phyloP scores from a whole-genome alignment of 441 rosid genomes.

The Mallotus repandus region DNA sequence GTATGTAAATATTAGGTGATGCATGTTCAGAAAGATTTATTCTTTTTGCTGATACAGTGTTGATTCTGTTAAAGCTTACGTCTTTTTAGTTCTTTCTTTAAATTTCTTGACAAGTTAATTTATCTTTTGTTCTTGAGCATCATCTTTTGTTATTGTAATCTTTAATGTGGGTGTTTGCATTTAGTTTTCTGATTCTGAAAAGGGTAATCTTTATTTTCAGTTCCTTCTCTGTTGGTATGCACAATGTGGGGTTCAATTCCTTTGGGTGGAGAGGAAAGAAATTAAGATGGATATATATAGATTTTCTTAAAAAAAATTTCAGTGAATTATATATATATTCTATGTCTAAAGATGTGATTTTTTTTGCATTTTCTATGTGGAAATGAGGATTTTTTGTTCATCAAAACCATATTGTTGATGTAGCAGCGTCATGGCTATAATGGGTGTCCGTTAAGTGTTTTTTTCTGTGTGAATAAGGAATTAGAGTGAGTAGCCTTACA shows the following conservation, averaged over 20 bases:
- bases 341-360: neutral
- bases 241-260: no score
- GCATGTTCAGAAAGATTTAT: neutral
- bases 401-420: no score
- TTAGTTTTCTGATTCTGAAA: no score
- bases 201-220: no score
- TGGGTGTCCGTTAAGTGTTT: no score
- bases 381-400: neutral
- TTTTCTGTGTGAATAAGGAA: neutral
- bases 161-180: neutral
- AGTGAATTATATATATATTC: neutral
- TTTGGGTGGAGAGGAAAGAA: no score
- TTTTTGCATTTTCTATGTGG: neutral
- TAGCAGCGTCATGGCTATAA: no score
- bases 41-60: neutral
- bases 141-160: neutral
- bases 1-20: neutral
- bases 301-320: neutral
- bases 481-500: neutral
- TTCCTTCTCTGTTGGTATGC: no score
- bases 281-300: no score
- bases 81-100: neutral
- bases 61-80: neutral
- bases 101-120: neutral
- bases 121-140: neutral